A percentile compares a stretch with the other conserved stretches of the same genome.
Evolutionary conservation across 345 rosid genomes (phyloP).

Genomic region (Trapa incisa): DNA sequence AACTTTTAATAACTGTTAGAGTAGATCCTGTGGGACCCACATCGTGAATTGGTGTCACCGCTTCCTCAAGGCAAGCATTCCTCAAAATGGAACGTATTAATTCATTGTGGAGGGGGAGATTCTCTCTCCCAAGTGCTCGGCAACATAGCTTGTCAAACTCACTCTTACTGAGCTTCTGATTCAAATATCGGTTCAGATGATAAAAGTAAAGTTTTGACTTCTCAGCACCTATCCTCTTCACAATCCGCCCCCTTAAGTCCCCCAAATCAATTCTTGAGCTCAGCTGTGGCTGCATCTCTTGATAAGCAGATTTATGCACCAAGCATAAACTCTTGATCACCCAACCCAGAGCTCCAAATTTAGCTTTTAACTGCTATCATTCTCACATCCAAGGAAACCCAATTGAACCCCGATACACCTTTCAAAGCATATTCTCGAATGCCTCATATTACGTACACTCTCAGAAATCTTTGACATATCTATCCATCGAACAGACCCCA

Average conservation of each 20-base stretch:
- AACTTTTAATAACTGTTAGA: constrained; percentile 23
- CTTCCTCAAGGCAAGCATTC: constrained; percentile 64
- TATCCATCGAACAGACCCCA: background rate
- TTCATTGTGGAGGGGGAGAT: constrained; percentile 79
- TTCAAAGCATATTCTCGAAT: background rate
- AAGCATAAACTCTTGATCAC: constrained; percentile 18
- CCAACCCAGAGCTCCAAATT: constrained; percentile 9
- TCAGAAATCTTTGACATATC: background rate
- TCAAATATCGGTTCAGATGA: constrained; percentile 64
- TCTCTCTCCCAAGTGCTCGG: constrained; percentile 76
- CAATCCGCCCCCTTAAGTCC: constrained; percentile 63
- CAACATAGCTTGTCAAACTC: constrained; percentile 73
- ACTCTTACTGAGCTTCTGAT: constrained; percentile 72
- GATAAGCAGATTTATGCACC: constrained; percentile 36
- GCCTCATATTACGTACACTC: background rate
- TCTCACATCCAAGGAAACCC: constrained; percentile 3
- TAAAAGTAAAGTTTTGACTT: constrained; percentile 68
- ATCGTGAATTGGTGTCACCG: constrained; percentile 45
- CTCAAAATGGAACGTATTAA: constrained; percentile 64
- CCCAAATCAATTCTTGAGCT: constrained; percentile 70
- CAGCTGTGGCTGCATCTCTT: constrained; percentile 75
- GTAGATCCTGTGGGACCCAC: constrained; percentile 38
- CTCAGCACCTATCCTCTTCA: constrained; percentile 80
- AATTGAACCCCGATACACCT: constrained; percentile 5
- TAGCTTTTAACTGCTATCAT: background rate